Evolutionary conservation across 768 basidiomycete genomes (phyloP), one percentile per base, ranked within the genome.

Genomic region (Termitomyces sp.): DNA sequence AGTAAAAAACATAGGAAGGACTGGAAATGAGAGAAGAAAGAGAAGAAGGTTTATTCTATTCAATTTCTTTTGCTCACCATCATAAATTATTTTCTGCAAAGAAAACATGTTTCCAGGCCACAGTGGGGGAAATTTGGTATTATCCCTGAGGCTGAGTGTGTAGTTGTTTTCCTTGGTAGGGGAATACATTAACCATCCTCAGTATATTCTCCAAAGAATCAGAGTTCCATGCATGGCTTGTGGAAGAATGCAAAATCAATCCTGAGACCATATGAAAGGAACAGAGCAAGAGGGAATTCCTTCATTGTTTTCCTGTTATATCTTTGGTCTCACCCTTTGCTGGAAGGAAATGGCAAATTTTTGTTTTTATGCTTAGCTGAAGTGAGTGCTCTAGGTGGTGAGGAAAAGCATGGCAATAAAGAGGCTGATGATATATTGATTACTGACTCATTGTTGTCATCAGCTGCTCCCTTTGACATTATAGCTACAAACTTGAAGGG

Each of bases 121-220:
- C 86, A 92, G 61, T 97, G 93, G 93, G 94, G 94, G 16, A 93
- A 91, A 70, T 88, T 89, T 69, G 94, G 94, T 3, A 80, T 91
- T 54, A 93, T 97, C 55, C 80, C 80, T 28, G 94, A 95, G 65
- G 67, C 81, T 3, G 93, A 96, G 94, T 96, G 63, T 77, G 82
- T 76, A 17, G 52, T 47, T 34, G 16, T 50, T 62, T 43, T 52
- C 10, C 25, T 32, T 16, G n/a, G 42, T 3, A 35, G 16, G 14
- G 41, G 5, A 14, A 39, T 14, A 23, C 35, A 21, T 21, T 25
- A 41, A 52, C 32, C n/a, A 14, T 58, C n/a, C 5, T n/a, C 58
- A 94, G 93, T 64, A 81, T 94, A 54, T 91, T 88, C 66, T 85
- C 79, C 54, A 95, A 93, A 66, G 83, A 82, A 30, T 81, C 85